Evolutionary conservation across 192 early-diverging fungal species (phyloP).

Genomic region (Entomortierella beljakovae): DNA sequence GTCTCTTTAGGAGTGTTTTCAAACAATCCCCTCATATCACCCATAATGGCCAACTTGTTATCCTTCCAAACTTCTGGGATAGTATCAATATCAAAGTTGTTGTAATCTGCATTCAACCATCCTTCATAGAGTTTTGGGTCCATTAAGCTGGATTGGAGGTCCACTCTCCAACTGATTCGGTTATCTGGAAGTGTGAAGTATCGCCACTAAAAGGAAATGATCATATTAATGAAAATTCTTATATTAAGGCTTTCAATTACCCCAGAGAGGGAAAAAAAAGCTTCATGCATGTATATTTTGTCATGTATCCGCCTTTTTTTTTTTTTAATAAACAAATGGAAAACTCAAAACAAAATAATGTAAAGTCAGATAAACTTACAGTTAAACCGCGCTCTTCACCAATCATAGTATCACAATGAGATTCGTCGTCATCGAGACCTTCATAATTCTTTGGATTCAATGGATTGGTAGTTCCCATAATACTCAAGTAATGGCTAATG

Average conservation of each 20-base stretch:
- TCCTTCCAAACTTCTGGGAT: conserved; percentile 12
- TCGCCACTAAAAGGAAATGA: background rate
- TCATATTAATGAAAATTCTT: no score
- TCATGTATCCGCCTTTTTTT: background rate
- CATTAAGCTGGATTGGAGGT: conserved; percentile 17
- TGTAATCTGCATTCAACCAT: conserved; percentile 37
- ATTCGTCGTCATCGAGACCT: conserved; percentile 22
- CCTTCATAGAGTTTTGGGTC: conserved; percentile 15
- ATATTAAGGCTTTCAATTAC: no score
- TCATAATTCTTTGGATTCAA: conserved; percentile 33
- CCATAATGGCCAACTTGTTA: conserved; percentile 39
- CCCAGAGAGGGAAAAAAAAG: no score
- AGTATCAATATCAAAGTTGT: conserved; percentile 7
- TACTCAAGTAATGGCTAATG: conserved; percentile 15
- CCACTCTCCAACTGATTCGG: background rate
- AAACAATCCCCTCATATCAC: conserved; percentile 20
- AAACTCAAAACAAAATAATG: no score
- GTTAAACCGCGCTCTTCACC: conserved; percentile 35
- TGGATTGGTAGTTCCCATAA: conserved; percentile 23
- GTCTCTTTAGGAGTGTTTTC: conserved; percentile 28
- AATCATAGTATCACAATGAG: conserved; percentile 32
- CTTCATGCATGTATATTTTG: background rate
- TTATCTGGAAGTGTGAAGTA: background rate
- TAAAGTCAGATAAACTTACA: background rate
- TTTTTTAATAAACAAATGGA: background rate